These are phyloP conservation scores for Sabuloglossum arenarium DNA, from an alignment of 495 filamentous ascomycete species.

Conservation along the genomic window DNA sequence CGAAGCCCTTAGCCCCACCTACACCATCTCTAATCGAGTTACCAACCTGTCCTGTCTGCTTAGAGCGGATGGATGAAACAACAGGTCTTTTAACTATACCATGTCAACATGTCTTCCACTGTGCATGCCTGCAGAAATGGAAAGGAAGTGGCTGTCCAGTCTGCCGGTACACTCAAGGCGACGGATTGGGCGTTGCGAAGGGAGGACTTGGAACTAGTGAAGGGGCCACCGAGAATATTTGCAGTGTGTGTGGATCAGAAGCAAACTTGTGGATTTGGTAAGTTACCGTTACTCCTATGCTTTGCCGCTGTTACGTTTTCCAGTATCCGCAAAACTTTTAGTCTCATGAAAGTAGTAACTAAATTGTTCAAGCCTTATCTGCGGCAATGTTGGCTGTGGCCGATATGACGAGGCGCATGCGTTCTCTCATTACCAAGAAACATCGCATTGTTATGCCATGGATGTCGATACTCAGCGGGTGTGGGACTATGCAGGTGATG, in stretches of 20 bases:
- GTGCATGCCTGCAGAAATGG: conserved; percentile 92
- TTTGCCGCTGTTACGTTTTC: not conserved
- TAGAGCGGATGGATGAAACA: conserved; percentile 97
- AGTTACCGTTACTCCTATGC: not conserved
- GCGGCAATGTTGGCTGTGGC: conserved; percentile 81
- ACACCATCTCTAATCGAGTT: conserved; percentile 79
- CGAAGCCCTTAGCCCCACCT: conserved; percentile 77
- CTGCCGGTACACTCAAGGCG: conserved; percentile 61
- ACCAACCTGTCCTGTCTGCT: conserved; percentile 87
- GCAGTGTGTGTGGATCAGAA: conserved; percentile 52
- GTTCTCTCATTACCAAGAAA: conserved; percentile 81
- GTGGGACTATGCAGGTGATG: conserved; percentile 92
- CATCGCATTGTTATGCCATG: conserved; percentile 74
- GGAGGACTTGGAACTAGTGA: conserved; percentile 15
- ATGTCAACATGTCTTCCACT: conserved; percentile 97
- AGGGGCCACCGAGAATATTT: conserved; percentile 28
- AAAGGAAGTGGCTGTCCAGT: conserved; percentile 84
- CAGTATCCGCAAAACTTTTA: not conserved
- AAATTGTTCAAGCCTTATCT: conserved; percentile 49
- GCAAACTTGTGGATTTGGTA: conserved; percentile 65
- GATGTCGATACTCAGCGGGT: conserved; percentile 85
- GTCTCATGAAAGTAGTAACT: not conserved
- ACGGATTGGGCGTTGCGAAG: conserved; percentile 21
- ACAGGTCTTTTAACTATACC: conserved; percentile 85
- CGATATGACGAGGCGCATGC: conserved; percentile 88